Percentiles rank a stretch among this genome's conserved stretches.
Evolutionary conservation across 2,329 filamentous ascomycete genomes (phyloP).

Genomic region (Pleoardoris graminearum): DNA sequence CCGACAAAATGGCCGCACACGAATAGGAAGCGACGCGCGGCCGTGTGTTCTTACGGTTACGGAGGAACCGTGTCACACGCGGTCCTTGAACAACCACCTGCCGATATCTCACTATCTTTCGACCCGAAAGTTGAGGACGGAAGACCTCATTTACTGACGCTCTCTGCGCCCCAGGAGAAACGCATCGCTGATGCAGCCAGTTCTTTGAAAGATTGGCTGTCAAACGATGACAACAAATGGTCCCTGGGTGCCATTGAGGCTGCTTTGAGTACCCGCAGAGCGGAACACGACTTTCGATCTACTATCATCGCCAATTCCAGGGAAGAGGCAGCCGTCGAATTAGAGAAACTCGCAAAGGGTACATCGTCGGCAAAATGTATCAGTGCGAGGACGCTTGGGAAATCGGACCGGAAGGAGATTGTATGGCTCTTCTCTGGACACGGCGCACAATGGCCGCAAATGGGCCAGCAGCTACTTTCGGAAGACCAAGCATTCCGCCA

Average conservation of each 20-base stretch:
- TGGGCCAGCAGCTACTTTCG: conserved; percentile 11
- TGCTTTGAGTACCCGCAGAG: too few relatives aligned
- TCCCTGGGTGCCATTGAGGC: not conserved
- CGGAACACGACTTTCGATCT: too few relatives aligned
- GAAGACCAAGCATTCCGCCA: conserved; percentile 18
- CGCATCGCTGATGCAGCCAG: not conserved
- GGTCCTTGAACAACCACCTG: not conserved
- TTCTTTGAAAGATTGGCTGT: not conserved
- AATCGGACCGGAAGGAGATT: not conserved
- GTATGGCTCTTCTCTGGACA: conserved; percentile 45
- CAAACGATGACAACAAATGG: too few relatives aligned
- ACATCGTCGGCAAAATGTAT: not conserved
- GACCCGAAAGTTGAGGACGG: not conserved
- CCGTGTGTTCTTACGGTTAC: not conserved
- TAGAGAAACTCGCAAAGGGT: not conserved
- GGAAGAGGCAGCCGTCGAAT: not conserved
- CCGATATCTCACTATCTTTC: not conserved
- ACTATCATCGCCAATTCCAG: too few relatives aligned
- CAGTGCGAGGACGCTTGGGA: not conserved
- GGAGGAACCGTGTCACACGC: not conserved
- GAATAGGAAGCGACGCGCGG: conserved; percentile 5
- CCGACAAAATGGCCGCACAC: conserved; percentile 11
- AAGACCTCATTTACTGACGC: not conserved
- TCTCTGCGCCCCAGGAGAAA: not conserved
- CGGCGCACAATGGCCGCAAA: conserved; percentile 25